These are phyloP conservation scores for Debaryomyces tyrocola DNA, from an alignment of 805 yeast genomes.

Conservation along the genomic window DNA sequence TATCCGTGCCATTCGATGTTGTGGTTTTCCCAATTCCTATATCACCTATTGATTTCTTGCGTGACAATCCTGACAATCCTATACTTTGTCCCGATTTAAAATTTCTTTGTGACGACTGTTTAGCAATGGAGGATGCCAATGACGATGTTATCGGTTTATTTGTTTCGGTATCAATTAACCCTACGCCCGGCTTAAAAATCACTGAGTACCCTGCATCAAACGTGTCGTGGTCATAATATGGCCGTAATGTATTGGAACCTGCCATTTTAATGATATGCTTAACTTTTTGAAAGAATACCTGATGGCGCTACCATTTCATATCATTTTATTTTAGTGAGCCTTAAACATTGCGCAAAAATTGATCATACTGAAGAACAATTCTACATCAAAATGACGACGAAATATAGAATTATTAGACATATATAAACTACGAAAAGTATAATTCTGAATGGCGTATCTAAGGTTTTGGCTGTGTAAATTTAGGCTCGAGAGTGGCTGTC, in stretches of 20 bases:
- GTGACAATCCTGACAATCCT: slow-evolving; percentile 11
- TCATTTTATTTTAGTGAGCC: background rate
- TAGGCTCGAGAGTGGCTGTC: too few relatives aligned
- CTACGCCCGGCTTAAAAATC: slow-evolving; percentile 59
- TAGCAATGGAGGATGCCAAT: slow-evolving; percentile 19
- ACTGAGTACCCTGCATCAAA: slow-evolving; percentile 67
- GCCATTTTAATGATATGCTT: slow-evolving; percentile 3
- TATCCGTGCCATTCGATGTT: slow-evolving; percentile 17
- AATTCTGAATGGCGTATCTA: too few relatives aligned
- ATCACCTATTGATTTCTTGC: slow-evolving; percentile 13
- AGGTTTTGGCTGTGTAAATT: too few relatives aligned
- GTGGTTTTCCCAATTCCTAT: slow-evolving; percentile 17
- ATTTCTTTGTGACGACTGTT: slow-evolving; percentile 10
- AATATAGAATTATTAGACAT: too few relatives aligned
- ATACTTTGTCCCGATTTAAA: slow-evolving; percentile 16
- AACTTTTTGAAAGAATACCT: background rate
- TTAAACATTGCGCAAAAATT: background rate
- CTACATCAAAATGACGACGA: too few relatives aligned
- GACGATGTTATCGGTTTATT: slow-evolving; percentile 34
- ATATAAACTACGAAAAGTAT: too few relatives aligned
- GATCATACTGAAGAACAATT: too few relatives aligned
- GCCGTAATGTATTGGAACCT: slow-evolving; percentile 43
- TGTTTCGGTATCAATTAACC: slow-evolving; percentile 51
- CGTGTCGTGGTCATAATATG: slow-evolving; percentile 68
- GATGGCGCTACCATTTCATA: slow-evolving; percentile 2